Conservation (phyloP, 2,329 filamentous ascomycete species). For the Trichophyton equinum region DNA sequence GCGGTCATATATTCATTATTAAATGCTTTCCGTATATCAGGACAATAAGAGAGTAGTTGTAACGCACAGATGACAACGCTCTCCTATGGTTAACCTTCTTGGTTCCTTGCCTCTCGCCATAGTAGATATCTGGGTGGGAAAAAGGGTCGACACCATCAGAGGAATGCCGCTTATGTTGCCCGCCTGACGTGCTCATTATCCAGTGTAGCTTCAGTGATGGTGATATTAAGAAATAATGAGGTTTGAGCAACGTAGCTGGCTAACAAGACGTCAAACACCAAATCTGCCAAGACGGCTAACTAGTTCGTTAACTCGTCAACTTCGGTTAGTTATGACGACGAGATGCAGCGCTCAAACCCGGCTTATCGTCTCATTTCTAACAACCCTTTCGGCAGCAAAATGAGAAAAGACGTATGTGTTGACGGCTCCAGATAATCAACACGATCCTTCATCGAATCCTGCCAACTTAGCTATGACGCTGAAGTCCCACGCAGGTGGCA, state of each 20-base stretch:
- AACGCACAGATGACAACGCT: slow-evolving; percentile 12
- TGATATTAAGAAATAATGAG: not conserved
- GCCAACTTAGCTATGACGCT: not conserved
- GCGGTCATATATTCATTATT: slow-evolving; percentile 2
- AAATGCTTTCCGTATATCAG: slow-evolving; percentile 6
- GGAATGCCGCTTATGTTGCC: slow-evolving; percentile 19
- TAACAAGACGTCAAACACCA: not conserved
- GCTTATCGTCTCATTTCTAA: not conserved
- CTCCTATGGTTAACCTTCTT: slow-evolving; percentile 7
- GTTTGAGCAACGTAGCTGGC: too few relatives aligned
- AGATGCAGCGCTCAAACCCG: not conserved
- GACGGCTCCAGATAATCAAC: not conserved
- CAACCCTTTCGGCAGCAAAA: not conserved
- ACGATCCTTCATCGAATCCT: not conserved
- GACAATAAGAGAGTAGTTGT: not conserved
- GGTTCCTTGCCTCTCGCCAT: slow-evolving; percentile 40
- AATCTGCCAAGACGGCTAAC: too few relatives aligned
- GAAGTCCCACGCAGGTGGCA: not conserved
- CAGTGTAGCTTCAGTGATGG: not conserved
- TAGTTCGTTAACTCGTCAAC: not conserved
- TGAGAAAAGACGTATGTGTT: not conserved
- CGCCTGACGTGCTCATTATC: slow-evolving; percentile 11
- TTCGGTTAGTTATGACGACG: not conserved
- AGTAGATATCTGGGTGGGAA: slow-evolving; percentile 47
- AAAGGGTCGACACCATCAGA: slow-evolving; percentile 43